A percentile compares a stretch with the other conserved stretches of the same genome.
These are phyloP conservation scores for Penicillium lividum DNA, from an alignment of 495 filamentous ascomycete species.

Conservation along the genomic window DNA sequence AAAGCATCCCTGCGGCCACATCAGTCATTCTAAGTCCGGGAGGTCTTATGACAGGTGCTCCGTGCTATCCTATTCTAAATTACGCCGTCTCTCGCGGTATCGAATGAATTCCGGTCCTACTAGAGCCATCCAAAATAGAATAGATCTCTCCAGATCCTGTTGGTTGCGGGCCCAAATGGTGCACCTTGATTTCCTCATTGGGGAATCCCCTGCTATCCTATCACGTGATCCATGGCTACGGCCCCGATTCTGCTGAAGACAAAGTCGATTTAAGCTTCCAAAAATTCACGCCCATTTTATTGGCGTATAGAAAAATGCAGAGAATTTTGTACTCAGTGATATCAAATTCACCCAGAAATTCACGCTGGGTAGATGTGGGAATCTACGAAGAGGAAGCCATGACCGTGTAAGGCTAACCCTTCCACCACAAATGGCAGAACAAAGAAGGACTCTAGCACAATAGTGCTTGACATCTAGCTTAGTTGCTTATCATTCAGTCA, in stretches of 20 bases:
- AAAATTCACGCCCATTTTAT: constrained; percentile 2
- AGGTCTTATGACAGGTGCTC: neutral
- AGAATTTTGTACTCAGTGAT: constrained; percentile 2
- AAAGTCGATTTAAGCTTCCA: constrained; percentile 6
- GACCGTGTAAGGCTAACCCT: constrained; percentile 1
- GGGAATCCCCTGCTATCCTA: neutral
- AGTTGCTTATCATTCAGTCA: neutral
- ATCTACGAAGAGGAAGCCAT: constrained; percentile 5
- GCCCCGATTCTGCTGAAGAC: constrained; percentile 1
- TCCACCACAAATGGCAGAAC: neutral
- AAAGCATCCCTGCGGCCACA: neutral
- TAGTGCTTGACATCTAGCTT: constrained; percentile 1
- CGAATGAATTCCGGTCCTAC: neutral
- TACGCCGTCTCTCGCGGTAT: constrained; percentile 2
- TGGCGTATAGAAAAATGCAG: constrained; percentile 3
- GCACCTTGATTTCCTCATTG: neutral
- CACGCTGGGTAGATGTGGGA: neutral
- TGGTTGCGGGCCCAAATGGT: neutral
- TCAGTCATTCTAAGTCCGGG: neutral
- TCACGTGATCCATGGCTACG: neutral
- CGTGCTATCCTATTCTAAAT: neutral
- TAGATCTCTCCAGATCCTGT: neutral
- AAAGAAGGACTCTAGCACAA: constrained; percentile 3
- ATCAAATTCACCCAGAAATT: constrained; percentile 4
- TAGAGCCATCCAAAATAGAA: neutral